Evolutionary conservation across 2,329 filamentous ascomycete genomes (phyloP).

Genomic region (Fusarium solani-melongenae): DNA sequence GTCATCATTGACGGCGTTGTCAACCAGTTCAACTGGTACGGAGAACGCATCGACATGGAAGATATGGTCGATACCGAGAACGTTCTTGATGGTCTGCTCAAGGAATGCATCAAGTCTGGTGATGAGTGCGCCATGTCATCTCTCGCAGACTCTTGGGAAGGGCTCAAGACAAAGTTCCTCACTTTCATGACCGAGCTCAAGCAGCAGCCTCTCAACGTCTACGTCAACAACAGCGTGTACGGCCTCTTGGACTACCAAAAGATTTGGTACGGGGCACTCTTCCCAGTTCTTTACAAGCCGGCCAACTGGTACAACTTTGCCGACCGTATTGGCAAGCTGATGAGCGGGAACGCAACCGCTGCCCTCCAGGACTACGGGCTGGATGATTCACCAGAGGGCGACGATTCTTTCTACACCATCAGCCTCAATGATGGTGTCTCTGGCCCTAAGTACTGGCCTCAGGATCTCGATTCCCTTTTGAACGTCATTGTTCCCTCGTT

Average conservation of each 20-base stretch:
- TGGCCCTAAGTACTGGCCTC: conserved; percentile 45
- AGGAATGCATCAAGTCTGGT: conserved; percentile 56
- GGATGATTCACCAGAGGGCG: conserved; percentile 18
- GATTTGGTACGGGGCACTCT: conserved; percentile 51
- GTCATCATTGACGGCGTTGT: conserved; percentile 52
- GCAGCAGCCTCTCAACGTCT: conserved; percentile 54
- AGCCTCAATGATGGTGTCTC: conserved; percentile 43
- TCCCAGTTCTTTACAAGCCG: conserved; percentile 53
- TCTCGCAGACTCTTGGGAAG: conserved; percentile 50
- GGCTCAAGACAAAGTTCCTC: conserved; percentile 48
- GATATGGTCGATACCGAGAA: conserved; percentile 46
- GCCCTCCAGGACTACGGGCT: conserved; percentile 50
- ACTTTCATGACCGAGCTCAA: conserved; percentile 48
- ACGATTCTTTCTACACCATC: conserved; percentile 44
- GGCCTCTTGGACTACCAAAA: conserved; percentile 52
- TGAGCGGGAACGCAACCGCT: conserved; percentile 54
- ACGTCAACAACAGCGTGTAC: conserved; percentile 54
- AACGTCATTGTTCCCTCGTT: conserved; percentile 49
- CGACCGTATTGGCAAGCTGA: conserved; percentile 46
- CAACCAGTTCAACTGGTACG: conserved; percentile 50
- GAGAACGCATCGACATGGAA: conserved; percentile 34
- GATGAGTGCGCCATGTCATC: conserved; percentile 55
- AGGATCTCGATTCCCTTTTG: conserved; percentile 46
- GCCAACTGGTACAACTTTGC: conserved; percentile 51
- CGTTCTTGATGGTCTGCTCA: conserved; percentile 47